A percentile compares a stretch with the other conserved stretches of the same genome.
Evolutionary conservation across 2,329 filamentous ascomycete genomes (phyloP).

Genomic region (Zymoseptoria ardabiliae): DNA sequence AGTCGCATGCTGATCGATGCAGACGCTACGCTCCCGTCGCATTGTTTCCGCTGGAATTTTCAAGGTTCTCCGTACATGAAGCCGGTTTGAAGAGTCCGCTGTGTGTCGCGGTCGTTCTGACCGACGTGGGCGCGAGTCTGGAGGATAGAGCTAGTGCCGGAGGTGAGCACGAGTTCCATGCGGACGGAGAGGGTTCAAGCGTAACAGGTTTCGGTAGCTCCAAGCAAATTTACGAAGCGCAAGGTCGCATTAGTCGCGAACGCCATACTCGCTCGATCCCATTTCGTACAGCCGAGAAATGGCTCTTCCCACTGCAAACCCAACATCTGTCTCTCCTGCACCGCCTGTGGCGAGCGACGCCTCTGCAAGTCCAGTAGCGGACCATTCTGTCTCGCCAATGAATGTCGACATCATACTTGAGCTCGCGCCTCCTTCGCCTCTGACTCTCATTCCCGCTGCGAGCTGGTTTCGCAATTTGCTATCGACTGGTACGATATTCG

Average conservation of each 20-base stretch:
- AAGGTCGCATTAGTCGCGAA: constrained; percentile 2
- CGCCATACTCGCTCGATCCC: constrained; percentile 16
- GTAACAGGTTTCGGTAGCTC: too few species aligned
- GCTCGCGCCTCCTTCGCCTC: constrained; percentile 21
- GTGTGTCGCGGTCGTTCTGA: too few species aligned
- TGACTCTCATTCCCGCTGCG: constrained; percentile 17
- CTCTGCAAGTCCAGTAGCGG: constrained; percentile 21
- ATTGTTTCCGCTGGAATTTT: too few species aligned
- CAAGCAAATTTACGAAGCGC: too few species aligned
- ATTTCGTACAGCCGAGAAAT: constrained; percentile 24
- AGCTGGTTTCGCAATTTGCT: constrained; percentile 7
- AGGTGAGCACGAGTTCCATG: too few species aligned
- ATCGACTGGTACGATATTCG: constrained; percentile 18
- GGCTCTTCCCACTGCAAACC: constrained; percentile 23
- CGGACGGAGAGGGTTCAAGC: too few species aligned
- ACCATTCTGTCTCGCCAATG: constrained; percentile 25
- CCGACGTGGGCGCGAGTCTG: too few species aligned
- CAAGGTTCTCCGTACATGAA: too few species aligned
- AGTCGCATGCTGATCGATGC: too few species aligned
- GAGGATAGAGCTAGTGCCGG: too few species aligned
- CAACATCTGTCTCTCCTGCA: constrained; percentile 25
- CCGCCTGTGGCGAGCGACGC: constrained; percentile 23
- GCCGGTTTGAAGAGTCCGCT: too few species aligned
- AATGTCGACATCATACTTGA: constrained; percentile 26
- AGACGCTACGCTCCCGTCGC: too few species aligned